phyloP scores from a whole-genome alignment of 164 flowering plant species.

The Protea cynaroides region DNA sequence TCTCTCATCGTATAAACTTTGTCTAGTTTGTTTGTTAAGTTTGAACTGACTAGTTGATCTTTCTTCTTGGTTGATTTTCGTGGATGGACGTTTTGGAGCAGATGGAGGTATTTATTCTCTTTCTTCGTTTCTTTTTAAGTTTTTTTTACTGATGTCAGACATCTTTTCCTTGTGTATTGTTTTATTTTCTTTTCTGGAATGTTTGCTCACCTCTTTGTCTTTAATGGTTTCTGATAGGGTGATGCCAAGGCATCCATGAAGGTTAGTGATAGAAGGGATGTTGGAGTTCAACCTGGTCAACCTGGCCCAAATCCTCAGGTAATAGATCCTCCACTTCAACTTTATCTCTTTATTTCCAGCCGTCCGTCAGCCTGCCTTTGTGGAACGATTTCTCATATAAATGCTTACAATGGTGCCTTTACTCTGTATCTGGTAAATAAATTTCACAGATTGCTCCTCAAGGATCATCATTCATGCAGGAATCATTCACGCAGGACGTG shows the following conservation, averaged over 20 bases:
- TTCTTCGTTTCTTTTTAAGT: background rate
- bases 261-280: constrained; percentile 24
- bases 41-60: constrained; percentile 2
- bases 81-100: constrained; percentile 9
- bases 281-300: constrained; percentile 19
- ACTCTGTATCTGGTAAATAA: background rate
- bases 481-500: constrained; percentile 22
- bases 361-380: background rate
- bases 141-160: background rate
- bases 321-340: background rate
- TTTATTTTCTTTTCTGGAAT: background rate
- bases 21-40: background rate
- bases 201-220: background rate
- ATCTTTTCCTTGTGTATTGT: background rate
- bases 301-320: constrained; percentile 17
- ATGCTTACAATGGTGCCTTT: background rate
- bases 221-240: constrained; percentile 16
- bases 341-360: too few species aligned
- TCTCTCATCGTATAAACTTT: background rate
- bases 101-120: constrained; percentile 28
- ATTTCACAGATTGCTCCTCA: constrained; percentile 19
- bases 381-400: background rate
- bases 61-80: background rate
- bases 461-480: constrained; percentile 25
- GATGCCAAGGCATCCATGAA: constrained; percentile 29